Percentiles rank a stretch among this genome's conserved stretches.
Evolutionary conservation across 2,329 filamentous ascomycete genomes (phyloP).

Genomic region (Colletotrichum lentis): DNA sequence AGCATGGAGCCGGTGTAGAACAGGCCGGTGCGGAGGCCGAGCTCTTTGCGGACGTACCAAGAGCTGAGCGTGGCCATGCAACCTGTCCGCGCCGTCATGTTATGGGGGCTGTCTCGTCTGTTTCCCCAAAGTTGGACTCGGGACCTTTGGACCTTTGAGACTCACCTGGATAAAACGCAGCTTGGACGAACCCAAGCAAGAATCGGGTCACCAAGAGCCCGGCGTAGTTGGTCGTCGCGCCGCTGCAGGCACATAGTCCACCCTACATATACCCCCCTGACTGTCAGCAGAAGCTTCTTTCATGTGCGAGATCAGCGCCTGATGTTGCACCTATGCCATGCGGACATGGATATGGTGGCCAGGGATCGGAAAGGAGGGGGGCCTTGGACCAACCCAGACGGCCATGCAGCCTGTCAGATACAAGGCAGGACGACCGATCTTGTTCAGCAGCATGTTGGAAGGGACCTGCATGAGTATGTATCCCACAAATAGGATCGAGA

Average conservation of each 20-base stretch:
- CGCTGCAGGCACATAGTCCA: slow-evolving; percentile 35
- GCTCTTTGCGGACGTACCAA: slow-evolving; percentile 33
- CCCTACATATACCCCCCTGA: slow-evolving; percentile 4
- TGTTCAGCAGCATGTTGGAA: slow-evolving; percentile 38
- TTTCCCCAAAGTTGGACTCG: too few species aligned
- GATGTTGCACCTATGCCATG: slow-evolving; percentile 26
- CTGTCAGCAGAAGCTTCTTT: neutral
- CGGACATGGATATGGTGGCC: neutral
- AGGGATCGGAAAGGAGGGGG: slow-evolving; percentile 38
- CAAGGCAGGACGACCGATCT: slow-evolving; percentile 41
- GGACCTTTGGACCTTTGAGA: neutral
- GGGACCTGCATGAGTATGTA: slow-evolving; percentile 46
- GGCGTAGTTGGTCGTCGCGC: slow-evolving; percentile 19
- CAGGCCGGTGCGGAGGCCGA: slow-evolving; percentile 29
- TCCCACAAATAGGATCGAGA: slow-evolving; percentile 40
- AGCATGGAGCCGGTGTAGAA: slow-evolving; percentile 39
- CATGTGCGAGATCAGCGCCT: neutral
- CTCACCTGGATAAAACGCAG: slow-evolving; percentile 45
- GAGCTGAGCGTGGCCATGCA: slow-evolving; percentile 32
- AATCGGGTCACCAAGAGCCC: slow-evolving; percentile 33
- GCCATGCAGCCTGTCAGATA: slow-evolving; percentile 36
- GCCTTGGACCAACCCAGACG: slow-evolving; percentile 42
- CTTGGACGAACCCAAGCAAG: slow-evolving; percentile 35
- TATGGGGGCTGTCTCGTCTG: neutral
- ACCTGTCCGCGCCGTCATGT: neutral